Evolutionary conservation across 768 basidiomycete species (phyloP).

Genomic region (Russula virescens): DNA sequence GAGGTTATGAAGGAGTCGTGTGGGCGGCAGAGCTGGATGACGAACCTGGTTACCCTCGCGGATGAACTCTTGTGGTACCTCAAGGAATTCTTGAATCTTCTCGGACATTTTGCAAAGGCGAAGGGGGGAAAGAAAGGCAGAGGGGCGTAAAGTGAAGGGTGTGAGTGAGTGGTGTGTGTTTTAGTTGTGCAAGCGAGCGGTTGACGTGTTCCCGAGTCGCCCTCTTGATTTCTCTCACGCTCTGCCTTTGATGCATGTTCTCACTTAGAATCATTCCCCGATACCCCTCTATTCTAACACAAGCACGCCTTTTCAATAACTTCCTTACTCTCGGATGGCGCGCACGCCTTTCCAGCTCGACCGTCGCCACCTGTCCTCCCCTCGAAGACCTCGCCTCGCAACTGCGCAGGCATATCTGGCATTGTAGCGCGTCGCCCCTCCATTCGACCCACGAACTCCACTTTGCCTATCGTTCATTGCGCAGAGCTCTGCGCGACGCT

Average conservation of each 20-base stretch:
- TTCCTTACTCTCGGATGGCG: conserved; percentile 4
- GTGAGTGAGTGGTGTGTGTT: too few relatives aligned
- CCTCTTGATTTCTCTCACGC: background rate
- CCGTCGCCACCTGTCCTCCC: conserved; percentile 50
- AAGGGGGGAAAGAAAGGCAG: conserved; percentile 21
- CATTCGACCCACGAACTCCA: conserved; percentile 10
- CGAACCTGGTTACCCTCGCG: conserved; percentile 88
- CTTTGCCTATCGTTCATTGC: conserved; percentile 14
- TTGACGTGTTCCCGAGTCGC: conserved; percentile 1
- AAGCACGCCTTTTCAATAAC: background rate
- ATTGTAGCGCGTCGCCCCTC: conserved; percentile 1
- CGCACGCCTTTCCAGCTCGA: background rate
- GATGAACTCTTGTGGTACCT: conserved; percentile 87
- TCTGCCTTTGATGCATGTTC: conserved; percentile 3
- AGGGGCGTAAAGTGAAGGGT: background rate
- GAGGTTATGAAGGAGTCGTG: conserved; percentile 17
- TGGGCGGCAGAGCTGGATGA: background rate
- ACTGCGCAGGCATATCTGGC: conserved; percentile 18
- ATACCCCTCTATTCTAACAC: background rate
- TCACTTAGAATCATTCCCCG: conserved; percentile 2
- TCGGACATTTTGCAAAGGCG: conserved; percentile 65
- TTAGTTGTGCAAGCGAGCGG: background rate
- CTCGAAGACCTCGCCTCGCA: conserved; percentile 24
- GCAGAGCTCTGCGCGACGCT: conserved; percentile 15
- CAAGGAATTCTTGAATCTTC: conserved; percentile 83